Conservation (phyloP, 192 early-diverging fungal species). For the Rhizophagus sp. region DNA sequence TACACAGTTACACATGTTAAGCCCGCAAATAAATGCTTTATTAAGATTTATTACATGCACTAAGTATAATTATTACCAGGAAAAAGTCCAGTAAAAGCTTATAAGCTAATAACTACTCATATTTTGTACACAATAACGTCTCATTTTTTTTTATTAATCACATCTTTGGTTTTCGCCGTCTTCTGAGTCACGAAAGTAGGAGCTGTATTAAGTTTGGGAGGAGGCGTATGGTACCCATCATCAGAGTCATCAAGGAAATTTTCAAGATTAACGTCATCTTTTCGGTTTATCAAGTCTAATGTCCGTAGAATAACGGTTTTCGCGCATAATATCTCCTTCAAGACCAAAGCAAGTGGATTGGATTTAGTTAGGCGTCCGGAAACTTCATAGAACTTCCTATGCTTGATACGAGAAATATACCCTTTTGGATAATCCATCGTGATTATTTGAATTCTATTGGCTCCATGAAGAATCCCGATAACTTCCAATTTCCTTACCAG, state of each 20-base stretch:
- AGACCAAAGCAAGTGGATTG: not conserved
- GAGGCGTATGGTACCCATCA: conserved; percentile 8
- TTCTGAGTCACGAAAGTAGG: too few species aligned
- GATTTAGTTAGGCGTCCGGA: not conserved
- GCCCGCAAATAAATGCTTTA: too few species aligned
- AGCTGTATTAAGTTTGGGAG: not conserved
- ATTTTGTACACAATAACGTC: too few species aligned
- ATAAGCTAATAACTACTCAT: too few species aligned
- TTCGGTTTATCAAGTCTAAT: not conserved
- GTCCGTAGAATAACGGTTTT: conserved; percentile 1
- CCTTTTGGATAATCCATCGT: conserved; percentile 15
- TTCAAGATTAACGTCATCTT: not conserved
- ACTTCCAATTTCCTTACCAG: conserved; percentile 16
- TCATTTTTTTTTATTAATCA: too few species aligned
- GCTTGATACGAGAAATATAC: conserved; percentile 1
- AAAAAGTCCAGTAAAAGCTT: too few species aligned
- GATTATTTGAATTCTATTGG: conserved; percentile 13
- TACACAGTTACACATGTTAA: too few species aligned
- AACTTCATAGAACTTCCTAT: conserved; percentile 10
- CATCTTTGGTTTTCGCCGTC: too few species aligned
- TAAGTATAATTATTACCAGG: too few species aligned
- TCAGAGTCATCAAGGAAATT: conserved; percentile 19
- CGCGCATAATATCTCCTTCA: conserved; percentile 24
- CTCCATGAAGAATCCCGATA: conserved; percentile 9
- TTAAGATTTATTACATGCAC: too few species aligned